These are phyloP conservation scores for Cafeteria roenbergensis DNA, from an alignment of 108 stramenopile genomes.

Conservation along the genomic window DNA sequence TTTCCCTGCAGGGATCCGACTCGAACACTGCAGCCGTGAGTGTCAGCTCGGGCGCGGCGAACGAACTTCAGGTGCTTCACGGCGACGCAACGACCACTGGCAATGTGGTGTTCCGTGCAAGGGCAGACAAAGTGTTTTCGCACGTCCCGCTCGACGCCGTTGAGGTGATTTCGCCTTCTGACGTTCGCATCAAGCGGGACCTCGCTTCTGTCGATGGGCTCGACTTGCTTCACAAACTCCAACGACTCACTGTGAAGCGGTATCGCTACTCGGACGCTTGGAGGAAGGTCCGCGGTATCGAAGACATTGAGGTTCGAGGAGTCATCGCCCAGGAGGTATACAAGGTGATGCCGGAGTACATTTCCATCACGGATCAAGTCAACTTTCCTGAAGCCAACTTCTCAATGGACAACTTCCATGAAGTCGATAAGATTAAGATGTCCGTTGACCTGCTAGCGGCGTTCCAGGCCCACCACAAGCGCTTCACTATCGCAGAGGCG, in stretches of 20 bases:
- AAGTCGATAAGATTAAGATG: slow-evolving; percentile 50
- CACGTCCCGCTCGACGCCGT: not conserved
- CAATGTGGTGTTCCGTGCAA: not conserved
- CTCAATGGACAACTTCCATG: slow-evolving; percentile 30
- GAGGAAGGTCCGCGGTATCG: slow-evolving; percentile 8
- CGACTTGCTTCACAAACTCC: not conserved
- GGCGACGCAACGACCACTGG: too few species aligned
- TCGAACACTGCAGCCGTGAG: too few species aligned
- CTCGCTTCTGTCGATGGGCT: not conserved
- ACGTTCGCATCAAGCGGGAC: not conserved
- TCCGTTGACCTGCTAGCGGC: slow-evolving; percentile 45
- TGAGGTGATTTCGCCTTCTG: not conserved
- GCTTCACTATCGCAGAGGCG: slow-evolving; percentile 18
- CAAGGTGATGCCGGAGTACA: slow-evolving; percentile 38
- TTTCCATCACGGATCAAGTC: slow-evolving; percentile 24
- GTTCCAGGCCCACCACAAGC: slow-evolving; percentile 34
- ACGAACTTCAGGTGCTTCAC: too few species aligned
- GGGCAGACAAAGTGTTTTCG: not conserved
- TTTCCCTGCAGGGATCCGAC: too few species aligned
- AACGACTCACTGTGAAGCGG: not conserved
- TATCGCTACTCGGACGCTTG: not conserved
- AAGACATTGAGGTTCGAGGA: slow-evolving; percentile 31
- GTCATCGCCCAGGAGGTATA: slow-evolving; percentile 43
- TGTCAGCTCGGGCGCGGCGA: too few species aligned
- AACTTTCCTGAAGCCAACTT: slow-evolving; percentile 32